Percentiles rank a stretch among this genome's conserved stretches.
These are phyloP conservation scores for Pezicula neosporulosa DNA, from an alignment of 2,329 filamentous ascomycete genomes.

Conservation along the genomic window DNA sequence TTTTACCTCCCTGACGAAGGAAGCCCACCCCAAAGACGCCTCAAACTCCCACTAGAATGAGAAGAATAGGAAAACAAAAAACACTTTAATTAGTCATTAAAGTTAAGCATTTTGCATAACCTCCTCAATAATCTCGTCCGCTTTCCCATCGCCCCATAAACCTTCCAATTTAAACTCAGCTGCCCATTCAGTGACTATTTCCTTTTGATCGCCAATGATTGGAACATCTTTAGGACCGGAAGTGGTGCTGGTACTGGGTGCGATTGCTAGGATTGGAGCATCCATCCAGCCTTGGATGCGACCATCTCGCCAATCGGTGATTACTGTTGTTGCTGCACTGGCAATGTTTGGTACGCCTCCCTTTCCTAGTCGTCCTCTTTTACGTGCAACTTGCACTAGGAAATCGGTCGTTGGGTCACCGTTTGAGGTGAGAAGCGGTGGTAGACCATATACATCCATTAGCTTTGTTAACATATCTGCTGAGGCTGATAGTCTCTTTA, in stretches of 20 bases:
- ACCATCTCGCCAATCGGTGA: slow-evolving; percentile 96
- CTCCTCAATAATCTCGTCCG: slow-evolving; percentile 17
- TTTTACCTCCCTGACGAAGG: too few relatives aligned
- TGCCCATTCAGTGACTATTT: slow-evolving; percentile 90
- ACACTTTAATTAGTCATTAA: neutral
- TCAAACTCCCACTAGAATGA: too few relatives aligned
- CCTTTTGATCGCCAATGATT: slow-evolving; percentile 65
- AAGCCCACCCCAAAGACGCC: too few relatives aligned
- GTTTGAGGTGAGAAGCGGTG: slow-evolving; percentile 66
- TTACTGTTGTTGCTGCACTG: slow-evolving; percentile 85
- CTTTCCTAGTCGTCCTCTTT: slow-evolving; percentile 82
- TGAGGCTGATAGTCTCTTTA: slow-evolving; percentile 73
- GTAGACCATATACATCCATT: slow-evolving; percentile 78
- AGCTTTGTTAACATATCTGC: slow-evolving; percentile 75
- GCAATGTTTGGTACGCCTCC: slow-evolving; percentile 88
- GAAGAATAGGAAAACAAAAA: too few relatives aligned
- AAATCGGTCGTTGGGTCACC: slow-evolving; percentile 87
- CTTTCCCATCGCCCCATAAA: slow-evolving; percentile 71
- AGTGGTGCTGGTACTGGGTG: slow-evolving; percentile 30
- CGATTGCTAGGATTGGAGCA: slow-evolving; percentile 63
- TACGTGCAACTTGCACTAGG: slow-evolving; percentile 89
- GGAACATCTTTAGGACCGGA: slow-evolving; percentile 33
- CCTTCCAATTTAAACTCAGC: slow-evolving; percentile 94
- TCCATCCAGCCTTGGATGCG: slow-evolving; percentile 91
- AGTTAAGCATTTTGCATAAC: slow-evolving; percentile 21